These are phyloP conservation scores for Cadophora gregata DNA, from an alignment of 2,329 filamentous ascomycete species.

Conservation along the genomic window DNA sequence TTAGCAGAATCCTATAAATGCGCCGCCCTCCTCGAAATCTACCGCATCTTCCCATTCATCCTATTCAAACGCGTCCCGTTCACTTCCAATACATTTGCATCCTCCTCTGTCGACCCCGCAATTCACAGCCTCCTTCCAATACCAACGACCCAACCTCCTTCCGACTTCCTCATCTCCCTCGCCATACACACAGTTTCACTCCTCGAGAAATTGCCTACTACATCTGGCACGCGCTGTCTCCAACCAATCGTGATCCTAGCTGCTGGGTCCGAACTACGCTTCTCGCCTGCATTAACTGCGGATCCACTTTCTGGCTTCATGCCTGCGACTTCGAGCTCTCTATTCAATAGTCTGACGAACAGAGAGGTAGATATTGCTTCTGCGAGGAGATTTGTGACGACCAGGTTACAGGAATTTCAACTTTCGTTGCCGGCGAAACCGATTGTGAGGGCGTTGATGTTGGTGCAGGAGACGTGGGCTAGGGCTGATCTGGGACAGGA, in stretches of 20 bases:
- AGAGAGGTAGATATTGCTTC: constrained; percentile 40
- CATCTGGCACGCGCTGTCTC: constrained; percentile 40
- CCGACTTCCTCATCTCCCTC: constrained; percentile 40
- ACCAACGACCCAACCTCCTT: constrained; percentile 28
- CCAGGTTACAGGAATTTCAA: constrained; percentile 39
- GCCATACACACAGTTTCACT: constrained; percentile 39
- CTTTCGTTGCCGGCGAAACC: constrained; percentile 40
- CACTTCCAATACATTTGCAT: constrained; percentile 20
- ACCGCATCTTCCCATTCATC: constrained; percentile 39
- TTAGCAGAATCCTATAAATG: constrained; percentile 41
- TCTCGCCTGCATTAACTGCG: constrained; percentile 26
- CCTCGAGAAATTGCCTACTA: constrained; percentile 37
- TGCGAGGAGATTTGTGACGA: constrained; percentile 37
- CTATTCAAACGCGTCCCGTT: constrained; percentile 33
- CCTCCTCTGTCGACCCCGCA: constrained; percentile 10
- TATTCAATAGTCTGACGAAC: constrained; percentile 36
- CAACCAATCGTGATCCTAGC: constrained; percentile 40
- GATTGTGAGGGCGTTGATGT: constrained; percentile 32
- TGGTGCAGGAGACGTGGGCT: constrained; percentile 41
- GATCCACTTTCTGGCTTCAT: constrained; percentile 20
- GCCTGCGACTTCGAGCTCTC: constrained; percentile 16
- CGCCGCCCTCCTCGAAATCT: constrained; percentile 39
- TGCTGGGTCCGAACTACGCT: constrained; percentile 38
- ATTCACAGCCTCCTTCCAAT: constrained; percentile 28
- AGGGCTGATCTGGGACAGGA: constrained; percentile 36